phyloP scores from a whole-genome alignment of 1,139 yeast genomes.

The Pichia kudriavzevii region DNA sequence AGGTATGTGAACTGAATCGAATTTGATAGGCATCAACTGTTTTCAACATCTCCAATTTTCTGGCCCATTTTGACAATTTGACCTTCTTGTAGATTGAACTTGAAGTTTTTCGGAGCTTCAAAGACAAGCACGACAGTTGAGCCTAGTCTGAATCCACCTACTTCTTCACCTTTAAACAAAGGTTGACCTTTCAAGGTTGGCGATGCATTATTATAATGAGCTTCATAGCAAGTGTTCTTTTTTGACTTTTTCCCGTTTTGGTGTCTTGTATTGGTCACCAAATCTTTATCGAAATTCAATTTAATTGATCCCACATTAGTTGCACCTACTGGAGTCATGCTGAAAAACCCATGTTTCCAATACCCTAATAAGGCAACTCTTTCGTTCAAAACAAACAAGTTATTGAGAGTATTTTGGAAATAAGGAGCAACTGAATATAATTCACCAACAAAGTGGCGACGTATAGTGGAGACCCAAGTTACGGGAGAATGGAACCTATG shows the following conservation, averaged over 20 bases:
- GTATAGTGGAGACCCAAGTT: conserved; percentile 87
- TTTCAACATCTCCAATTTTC: conserved; percentile 46
- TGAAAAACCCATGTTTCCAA: conserved; percentile 95
- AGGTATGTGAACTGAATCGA: background rate
- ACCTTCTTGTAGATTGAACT: conserved; percentile 63
- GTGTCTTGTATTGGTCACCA: conserved; percentile 71
- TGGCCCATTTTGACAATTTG: conserved; percentile 84
- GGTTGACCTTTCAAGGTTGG: conserved; percentile 83
- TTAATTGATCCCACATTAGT: conserved; percentile 96
- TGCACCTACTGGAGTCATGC: conserved; percentile 99
- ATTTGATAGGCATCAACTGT: background rate
- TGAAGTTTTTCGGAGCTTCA: conserved; percentile 81
- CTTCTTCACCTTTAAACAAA: conserved; percentile 82
- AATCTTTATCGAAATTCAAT: conserved; percentile 84
- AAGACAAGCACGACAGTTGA: conserved; percentile 92
- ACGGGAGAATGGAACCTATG: conserved; percentile 96
- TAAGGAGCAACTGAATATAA: conserved; percentile 94
- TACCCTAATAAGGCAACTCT: conserved; percentile 91
- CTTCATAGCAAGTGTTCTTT: conserved; percentile 87
- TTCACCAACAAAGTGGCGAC: conserved; percentile 96
- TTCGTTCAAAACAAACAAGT: conserved; percentile 86
- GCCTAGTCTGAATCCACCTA: conserved; percentile 96
- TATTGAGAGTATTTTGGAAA: conserved; percentile 80
- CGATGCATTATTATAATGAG: conserved; percentile 80
- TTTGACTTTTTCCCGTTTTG: conserved; percentile 48